Evolutionary conservation across 139 green algal genomes (phyloP).

Genomic region (Pseudopediastrum boryanum): DNA sequence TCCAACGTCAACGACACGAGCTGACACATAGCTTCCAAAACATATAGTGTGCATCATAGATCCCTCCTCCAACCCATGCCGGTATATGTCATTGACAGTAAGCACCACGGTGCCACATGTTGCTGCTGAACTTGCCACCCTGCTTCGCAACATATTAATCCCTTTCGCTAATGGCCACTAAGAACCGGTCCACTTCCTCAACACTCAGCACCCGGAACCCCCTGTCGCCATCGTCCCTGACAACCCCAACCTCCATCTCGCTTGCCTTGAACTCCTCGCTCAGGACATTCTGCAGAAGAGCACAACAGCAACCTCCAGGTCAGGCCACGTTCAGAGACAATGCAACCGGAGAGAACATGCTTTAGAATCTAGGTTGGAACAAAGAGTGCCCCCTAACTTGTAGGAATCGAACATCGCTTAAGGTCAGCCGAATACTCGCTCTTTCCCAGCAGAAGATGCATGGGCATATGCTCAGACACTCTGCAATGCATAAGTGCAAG

Average conservation of each 20-base stretch:
- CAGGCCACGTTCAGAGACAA: neutral
- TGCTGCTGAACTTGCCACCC: too few species aligned
- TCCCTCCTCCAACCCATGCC: too few species aligned
- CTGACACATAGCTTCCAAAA: too few species aligned
- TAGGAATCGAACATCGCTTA: neutral
- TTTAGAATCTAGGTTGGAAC: neutral
- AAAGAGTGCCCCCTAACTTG: neutral
- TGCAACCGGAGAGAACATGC: neutral
- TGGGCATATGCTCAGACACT: too few species aligned
- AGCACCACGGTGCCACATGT: too few species aligned
- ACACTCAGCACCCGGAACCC: constrained; percentile 74
- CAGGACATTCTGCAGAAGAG: constrained; percentile 83
- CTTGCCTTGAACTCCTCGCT: constrained; percentile 95
- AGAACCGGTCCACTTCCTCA: constrained; percentile 86
- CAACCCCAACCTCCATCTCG: constrained; percentile 91
- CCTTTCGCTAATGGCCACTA: constrained; percentile 88
- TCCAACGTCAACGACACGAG: too few species aligned
- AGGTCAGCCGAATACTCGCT: neutral
- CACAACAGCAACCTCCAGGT: neutral
- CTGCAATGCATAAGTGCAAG: too few species aligned
- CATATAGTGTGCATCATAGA: too few species aligned
- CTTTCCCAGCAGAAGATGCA: neutral
- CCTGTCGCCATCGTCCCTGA: constrained; percentile 49
- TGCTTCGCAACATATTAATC: too few species aligned
- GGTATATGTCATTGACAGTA: too few species aligned